Percentiles rank a stretch among this genome's conserved stretches.
Conservation (phyloP, 2,329 filamentous ascomycete genomes). For the Fusarium agapanthi region DNA sequence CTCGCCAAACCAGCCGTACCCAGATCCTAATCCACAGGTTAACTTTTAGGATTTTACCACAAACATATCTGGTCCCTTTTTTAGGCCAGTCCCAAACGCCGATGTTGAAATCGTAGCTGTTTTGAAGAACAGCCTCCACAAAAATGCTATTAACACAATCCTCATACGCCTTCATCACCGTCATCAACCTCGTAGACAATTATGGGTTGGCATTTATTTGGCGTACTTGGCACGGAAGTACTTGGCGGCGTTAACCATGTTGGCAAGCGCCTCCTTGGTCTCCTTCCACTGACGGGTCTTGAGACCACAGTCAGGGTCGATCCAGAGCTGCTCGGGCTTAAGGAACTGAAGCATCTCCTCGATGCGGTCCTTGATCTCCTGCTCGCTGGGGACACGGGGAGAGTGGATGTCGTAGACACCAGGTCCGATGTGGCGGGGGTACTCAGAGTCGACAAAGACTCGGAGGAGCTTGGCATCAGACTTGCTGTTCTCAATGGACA, state of each 20-base stretch:
- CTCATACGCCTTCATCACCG: conserved; percentile 30
- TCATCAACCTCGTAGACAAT: conserved; percentile 30
- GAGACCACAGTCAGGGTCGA: conserved; percentile 98
- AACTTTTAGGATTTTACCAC: conserved; percentile 49
- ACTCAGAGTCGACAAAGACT: conserved; percentile 97
- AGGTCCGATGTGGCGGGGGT: conserved; percentile 97
- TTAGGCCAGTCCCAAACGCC: conserved; percentile 57
- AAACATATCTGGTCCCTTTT: conserved; percentile 49
- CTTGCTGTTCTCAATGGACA: conserved; percentile 99
- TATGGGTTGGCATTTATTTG: conserved; percentile 54
- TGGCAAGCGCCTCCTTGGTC: conserved; percentile 93
- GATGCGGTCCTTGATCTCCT: conserved; percentile 98
- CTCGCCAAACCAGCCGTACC: conserved; percentile 46
- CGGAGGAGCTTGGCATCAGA: conserved; percentile 98
- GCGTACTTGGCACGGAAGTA: conserved; percentile 90
- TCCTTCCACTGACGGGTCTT: conserved; percentile 99
- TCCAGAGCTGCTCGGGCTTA: conserved; percentile 98
- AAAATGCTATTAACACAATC: conserved; percentile 46
- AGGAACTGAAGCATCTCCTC: conserved; percentile 98
- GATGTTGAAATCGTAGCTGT: conserved; percentile 67
- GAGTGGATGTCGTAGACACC: conserved; percentile 99
- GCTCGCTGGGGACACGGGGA: conserved; percentile 93
- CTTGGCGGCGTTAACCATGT: conserved; percentile 99
- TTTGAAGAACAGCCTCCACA: conserved; percentile 49
- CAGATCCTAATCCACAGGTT: conserved; percentile 46